A percentile compares a stretch with the other conserved stretches of the same genome.
Evolutionary conservation across 164 flowering plant genomes (phyloP).

Genomic region (Vitis cinerea): DNA sequence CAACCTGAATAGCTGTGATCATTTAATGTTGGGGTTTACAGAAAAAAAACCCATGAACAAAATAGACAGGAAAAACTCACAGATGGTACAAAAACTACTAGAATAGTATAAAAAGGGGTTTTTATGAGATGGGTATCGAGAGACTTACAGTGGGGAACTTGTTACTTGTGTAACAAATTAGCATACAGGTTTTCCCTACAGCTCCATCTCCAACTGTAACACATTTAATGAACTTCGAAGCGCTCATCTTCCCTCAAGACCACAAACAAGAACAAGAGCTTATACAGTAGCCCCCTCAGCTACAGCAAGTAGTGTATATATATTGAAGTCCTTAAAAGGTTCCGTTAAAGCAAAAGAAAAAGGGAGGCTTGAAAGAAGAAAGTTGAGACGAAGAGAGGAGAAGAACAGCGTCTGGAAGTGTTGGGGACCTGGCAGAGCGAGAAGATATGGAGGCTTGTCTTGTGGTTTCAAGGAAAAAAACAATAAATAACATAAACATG

Average conservation of each 20-base stretch:
- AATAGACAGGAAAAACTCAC: constrained; percentile 4
- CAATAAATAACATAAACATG: neutral
- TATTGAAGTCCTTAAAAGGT: neutral
- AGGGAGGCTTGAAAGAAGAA: constrained; percentile 3
- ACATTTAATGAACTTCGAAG: constrained; percentile 96
- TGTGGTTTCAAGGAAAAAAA: constrained; percentile 11
- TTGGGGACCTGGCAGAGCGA: neutral
- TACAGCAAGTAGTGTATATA: neutral
- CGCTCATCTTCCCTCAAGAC: constrained; percentile 58
- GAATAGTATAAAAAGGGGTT: neutral
- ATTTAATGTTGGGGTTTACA: neutral
- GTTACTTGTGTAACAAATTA: constrained; percentile 96
- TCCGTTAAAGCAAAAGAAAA: neutral
- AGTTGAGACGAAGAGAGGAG: constrained; percentile 10
- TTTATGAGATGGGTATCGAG: neutral
- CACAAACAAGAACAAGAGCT: neutral
- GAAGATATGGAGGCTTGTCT: neutral
- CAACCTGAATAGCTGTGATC: neutral
- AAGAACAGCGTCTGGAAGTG: neutral
- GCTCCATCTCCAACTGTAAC: constrained; percentile 99
- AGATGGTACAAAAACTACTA: constrained; percentile 5
- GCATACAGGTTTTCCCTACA: constrained; percentile 97
- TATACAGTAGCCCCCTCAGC: constrained; percentile 2
- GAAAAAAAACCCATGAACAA: constrained; percentile 12
- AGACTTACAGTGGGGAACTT: constrained; percentile 88